Percentiles rank a stretch among this genome's conserved stretches.
phyloP scores from a whole-genome alignment of 228 moss, liverwort and hornwort species.

The Sphagnum magellanicum region DNA sequence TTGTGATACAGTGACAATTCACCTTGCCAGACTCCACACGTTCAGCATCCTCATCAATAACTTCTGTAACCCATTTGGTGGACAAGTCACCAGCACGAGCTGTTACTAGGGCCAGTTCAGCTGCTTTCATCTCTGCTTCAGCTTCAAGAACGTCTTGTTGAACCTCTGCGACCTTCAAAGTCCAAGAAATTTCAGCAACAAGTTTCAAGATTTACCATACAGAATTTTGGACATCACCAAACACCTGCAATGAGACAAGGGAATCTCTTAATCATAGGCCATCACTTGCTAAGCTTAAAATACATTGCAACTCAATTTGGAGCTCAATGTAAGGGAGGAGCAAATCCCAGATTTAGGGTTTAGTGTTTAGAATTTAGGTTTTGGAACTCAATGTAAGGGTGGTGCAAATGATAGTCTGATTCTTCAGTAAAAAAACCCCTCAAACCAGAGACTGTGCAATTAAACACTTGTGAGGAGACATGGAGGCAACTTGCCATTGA shows the following conservation, averaged over 20 bases:
- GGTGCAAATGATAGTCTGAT: not conserved
- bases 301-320: not conserved
- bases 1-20: not conserved
- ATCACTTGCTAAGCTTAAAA: conserved; percentile 4
- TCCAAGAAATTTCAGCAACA: conserved; percentile 18
- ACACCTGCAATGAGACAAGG: not conserved
- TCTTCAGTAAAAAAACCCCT: too few relatives aligned
- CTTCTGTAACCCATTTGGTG: conserved; percentile 46
- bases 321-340: not conserved
- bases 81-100: conserved; percentile 63
- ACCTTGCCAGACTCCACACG: conserved; percentile 83
- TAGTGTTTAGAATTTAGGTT: too few relatives aligned
- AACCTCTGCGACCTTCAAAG: conserved; percentile 66
- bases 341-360: too few relatives aligned
- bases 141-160: conserved; percentile 73
- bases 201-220: not conserved
- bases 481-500: conserved; percentile 36
- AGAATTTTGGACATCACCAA: not conserved
- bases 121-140: conserved; percentile 64
- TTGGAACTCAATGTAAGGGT: not conserved
- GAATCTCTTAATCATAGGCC: not conserved
- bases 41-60: conserved; percentile 62
- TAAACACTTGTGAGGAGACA: not conserved
- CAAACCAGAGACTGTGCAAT: too few relatives aligned
- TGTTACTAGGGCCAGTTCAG: conserved; percentile 68